phyloP scores from a whole-genome alignment of 2,329 filamentous ascomycete genomes.

The Xylariales sp. region DNA sequence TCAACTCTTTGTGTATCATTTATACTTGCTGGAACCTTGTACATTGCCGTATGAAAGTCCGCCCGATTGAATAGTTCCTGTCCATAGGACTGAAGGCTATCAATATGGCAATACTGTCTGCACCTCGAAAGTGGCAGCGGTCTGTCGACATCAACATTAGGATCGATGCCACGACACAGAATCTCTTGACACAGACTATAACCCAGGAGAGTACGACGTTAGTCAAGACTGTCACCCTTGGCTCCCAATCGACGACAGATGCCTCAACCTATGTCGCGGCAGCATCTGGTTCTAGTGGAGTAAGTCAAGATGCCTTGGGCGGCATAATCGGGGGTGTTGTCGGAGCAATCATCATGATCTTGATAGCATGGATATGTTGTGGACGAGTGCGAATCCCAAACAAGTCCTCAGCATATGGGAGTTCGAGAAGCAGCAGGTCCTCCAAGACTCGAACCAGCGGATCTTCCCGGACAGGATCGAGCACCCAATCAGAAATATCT shows the following conservation, averaged over 20 bases:
- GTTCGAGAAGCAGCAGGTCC: slow-evolving; percentile 1
- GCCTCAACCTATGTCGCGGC: neutral
- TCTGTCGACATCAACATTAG: no score
- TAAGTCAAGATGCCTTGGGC: slow-evolving; percentile 10
- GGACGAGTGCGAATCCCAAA: slow-evolving; percentile 1
- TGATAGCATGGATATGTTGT: slow-evolving; percentile 6
- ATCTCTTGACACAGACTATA: neutral
- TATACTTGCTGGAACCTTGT: no score
- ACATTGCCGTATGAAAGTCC: no score
- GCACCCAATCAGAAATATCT: neutral
- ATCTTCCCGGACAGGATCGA: neutral
- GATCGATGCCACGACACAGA: neutral
- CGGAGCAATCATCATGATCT: slow-evolving; percentile 5
- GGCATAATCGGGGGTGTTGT: slow-evolving; percentile 11
- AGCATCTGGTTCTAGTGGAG: neutral
- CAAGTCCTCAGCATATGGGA: neutral
- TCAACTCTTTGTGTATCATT: no score
- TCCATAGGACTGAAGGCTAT: no score
- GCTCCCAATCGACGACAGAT: neutral
- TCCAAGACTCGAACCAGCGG: neutral
- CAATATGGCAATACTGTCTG: neutral
- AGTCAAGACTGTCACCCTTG: slow-evolving; percentile 4
- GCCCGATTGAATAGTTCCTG: no score
- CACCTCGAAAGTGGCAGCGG: no score
- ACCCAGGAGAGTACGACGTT: neutral